A percentile compares a stretch with the other conserved stretches of the same genome.
Evolutionary conservation across 768 basidiomycete species (phyloP).

Genomic region (Mycena galericulata): DNA sequence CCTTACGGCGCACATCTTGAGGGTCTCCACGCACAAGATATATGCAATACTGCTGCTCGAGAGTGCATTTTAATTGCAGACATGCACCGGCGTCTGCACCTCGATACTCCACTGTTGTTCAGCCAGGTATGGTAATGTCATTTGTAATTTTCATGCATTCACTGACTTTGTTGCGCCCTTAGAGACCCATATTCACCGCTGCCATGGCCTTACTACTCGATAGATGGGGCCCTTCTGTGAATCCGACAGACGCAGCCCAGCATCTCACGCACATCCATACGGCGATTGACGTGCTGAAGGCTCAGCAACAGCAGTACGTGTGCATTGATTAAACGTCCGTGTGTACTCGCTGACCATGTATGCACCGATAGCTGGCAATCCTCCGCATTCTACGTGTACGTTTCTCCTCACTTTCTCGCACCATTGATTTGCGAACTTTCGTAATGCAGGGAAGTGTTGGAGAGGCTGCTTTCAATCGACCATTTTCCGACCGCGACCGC

Average conservation of each 20-base stretch:
- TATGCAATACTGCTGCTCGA: constrained; percentile 73
- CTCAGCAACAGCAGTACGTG: constrained; percentile 1
- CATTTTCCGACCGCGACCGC: no score
- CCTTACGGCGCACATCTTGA: not conserved
- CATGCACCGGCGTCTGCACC: constrained; percentile 45
- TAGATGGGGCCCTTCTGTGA: not conserved
- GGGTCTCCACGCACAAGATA: constrained; percentile 67
- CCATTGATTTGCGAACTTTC: no score
- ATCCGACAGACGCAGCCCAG: not conserved
- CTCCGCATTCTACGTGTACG: no score
- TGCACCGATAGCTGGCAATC: no score
- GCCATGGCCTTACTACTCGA: not conserved
- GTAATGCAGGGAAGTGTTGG: no score
- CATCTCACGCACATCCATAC: not conserved
- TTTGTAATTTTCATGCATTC: not conserved
- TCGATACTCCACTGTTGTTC: constrained; percentile 9
- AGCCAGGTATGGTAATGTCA: constrained; percentile 2
- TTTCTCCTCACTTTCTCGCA: no score
- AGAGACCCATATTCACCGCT: constrained; percentile 13
- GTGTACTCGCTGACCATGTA: no score
- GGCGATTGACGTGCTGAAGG: not conserved
- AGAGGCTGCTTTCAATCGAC: no score
- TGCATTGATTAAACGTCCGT: no score
- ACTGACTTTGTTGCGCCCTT: no score
- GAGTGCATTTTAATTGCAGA: constrained; percentile 69